Percentiles rank a stretch among this genome's conserved stretches.
Conservation (phyloP, 148 eudicot genomes). For the Spergularia bocconei region DNA sequence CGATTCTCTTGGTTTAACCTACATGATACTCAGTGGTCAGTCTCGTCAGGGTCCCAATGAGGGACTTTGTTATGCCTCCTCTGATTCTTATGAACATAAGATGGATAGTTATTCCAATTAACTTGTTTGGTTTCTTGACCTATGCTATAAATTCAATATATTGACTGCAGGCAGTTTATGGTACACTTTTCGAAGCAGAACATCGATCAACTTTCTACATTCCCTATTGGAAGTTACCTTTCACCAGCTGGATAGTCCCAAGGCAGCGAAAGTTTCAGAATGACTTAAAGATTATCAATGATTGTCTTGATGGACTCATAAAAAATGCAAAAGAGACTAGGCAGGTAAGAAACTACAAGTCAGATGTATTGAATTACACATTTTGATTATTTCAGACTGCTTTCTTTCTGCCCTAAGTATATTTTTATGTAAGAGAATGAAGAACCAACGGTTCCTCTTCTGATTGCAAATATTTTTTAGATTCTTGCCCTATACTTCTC, state of each 20-base stretch:
- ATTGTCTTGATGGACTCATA: conserved; percentile 95
- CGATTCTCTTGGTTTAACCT: too few species aligned
- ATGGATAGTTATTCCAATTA: neutral
- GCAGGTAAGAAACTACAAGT: conserved; percentile 51
- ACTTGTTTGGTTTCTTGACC: conserved; percentile 2
- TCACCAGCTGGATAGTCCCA: conserved; percentile 90
- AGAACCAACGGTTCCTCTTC: neutral
- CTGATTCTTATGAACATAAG: neutral
- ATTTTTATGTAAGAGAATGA: neutral
- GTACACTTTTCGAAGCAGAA: conserved; percentile 98
- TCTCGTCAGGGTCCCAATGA: neutral
- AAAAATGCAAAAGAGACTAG: conserved; percentile 96
- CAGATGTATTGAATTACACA: neutral
- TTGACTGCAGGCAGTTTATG: conserved; percentile 79
- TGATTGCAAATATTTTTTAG: neutral
- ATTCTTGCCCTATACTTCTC: neutral
- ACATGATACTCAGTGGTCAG: neutral
- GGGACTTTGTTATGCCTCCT: conserved; percentile 2
- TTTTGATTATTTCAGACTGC: neutral
- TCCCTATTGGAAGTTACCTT: conserved; percentile 95
- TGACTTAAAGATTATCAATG: conserved; percentile 85
- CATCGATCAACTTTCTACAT: conserved; percentile 97
- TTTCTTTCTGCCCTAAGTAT: neutral
- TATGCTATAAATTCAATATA: conserved; percentile 7
- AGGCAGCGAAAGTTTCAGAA: conserved; percentile 86